Evolutionary conservation across 192 early-diverging fungal genomes (phyloP).

Genomic region (Linnemannia hyalina): DNA sequence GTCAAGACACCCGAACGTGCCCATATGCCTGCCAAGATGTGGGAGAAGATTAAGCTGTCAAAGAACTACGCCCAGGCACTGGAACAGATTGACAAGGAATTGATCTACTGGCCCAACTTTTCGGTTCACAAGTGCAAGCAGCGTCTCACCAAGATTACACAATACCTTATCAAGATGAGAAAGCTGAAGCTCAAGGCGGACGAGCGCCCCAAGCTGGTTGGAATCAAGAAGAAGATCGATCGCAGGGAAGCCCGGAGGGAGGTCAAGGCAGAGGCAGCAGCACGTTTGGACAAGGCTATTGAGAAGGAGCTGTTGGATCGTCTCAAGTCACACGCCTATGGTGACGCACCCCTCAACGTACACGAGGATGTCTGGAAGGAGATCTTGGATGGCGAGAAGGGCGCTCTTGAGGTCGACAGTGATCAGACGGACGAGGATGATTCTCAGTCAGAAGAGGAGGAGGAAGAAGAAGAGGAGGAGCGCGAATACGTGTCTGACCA

Average conservation of each 20-base stretch:
- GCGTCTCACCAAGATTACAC: conserved; percentile 94
- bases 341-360: conserved; percentile 96
- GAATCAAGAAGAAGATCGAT: conserved; percentile 96
- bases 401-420: conserved; percentile 77
- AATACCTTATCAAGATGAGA: conserved; percentile 95
- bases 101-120: conserved; percentile 93
- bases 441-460: conserved; percentile 63
- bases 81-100: conserved; percentile 90
- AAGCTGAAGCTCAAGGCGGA: conserved; percentile 86
- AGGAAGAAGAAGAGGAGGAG: conserved; percentile 64
- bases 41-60: conserved; percentile 90
- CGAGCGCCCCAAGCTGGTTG: conserved; percentile 80
- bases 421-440: conserved; percentile 82
- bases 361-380: conserved; percentile 90
- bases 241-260: conserved; percentile 88
- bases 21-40: conserved; percentile 93
- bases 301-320: conserved; percentile 96
- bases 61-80: conserved; percentile 92
- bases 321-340: conserved; percentile 94
- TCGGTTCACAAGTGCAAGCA: conserved; percentile 97
- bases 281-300: conserved; percentile 90
- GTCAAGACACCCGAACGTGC: conserved; percentile 97
- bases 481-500: conserved; percentile 73
- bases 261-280: conserved; percentile 91
- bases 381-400: conserved; percentile 83